Conservation (phyloP, 108 stramenopile genomes). For the Skeletonema potamos region DNA sequence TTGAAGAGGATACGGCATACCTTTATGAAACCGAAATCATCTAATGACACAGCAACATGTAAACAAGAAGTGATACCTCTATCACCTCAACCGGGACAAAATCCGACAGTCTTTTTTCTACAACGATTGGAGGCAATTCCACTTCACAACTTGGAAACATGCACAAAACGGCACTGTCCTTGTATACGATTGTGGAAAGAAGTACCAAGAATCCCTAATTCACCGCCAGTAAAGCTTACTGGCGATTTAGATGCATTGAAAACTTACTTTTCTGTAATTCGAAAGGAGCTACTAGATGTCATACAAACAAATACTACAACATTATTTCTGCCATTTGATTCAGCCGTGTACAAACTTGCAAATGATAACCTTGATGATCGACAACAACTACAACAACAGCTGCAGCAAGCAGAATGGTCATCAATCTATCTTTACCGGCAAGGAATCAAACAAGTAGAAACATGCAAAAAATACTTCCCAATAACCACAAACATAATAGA, state of each 20-base stretch:
- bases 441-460: constrained; percentile 23
- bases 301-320: background rate
- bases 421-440: constrained; percentile 39
- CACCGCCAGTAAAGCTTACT: constrained; percentile 18
- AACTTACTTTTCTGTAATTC: constrained; percentile 12
- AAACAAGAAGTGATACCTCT: background rate
- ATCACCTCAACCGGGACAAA: constrained; percentile 35
- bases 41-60: background rate
- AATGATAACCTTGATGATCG: too few species aligned
- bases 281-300: constrained; percentile 11
- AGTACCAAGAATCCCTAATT: constrained; percentile 6
- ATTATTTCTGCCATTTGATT: constrained; percentile 41
- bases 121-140: constrained; percentile 32
- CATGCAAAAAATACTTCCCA: constrained; percentile 31
- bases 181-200: constrained; percentile 39
- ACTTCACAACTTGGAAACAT: constrained; percentile 10
- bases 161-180: constrained; percentile 16
- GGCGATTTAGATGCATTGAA: constrained; percentile 39
- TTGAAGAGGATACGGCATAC: background rate
- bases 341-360: constrained; percentile 21
- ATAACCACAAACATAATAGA: constrained; percentile 41
- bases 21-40: background rate
- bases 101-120: constrained; percentile 43
- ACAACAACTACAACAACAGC: background rate
- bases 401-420: constrained; percentile 35